A percentile compares a stretch with the other conserved stretches of the same genome.
Conservation (phyloP, 495 filamentous ascomycete genomes). For the Cryomyces minteri region DNA sequence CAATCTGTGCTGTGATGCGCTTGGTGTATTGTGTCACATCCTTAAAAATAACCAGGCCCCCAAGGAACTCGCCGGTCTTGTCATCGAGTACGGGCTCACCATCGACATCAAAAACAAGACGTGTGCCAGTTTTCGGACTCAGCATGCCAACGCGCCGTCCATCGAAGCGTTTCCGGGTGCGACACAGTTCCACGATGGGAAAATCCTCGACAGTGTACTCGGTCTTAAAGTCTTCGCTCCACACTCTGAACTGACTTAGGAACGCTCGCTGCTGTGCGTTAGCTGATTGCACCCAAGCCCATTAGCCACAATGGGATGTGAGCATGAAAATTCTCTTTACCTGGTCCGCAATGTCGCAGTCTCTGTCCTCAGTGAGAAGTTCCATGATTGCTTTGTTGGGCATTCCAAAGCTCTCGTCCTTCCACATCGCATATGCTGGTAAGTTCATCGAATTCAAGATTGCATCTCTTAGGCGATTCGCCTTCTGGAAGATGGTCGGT, state of each 20-base stretch:
- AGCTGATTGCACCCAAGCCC: slow-evolving; percentile 6
- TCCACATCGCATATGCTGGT: slow-evolving; percentile 54
- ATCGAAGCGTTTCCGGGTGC: slow-evolving; percentile 33
- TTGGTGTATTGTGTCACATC: slow-evolving; percentile 46
- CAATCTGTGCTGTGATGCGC: slow-evolving; percentile 38
- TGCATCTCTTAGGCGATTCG: slow-evolving; percentile 49
- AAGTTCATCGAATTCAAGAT: slow-evolving; percentile 47
- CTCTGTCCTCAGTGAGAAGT: slow-evolving; percentile 27
- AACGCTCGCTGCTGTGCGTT: slow-evolving; percentile 32
- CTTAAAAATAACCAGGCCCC: slow-evolving; percentile 41
- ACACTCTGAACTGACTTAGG: slow-evolving; percentile 33
- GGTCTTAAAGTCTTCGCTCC: slow-evolving; percentile 41
- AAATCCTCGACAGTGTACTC: slow-evolving; percentile 34
- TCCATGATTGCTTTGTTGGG: slow-evolving; percentile 41
- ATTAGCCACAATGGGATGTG: too few relatives aligned
- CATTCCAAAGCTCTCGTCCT: slow-evolving; percentile 44
- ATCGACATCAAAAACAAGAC: slow-evolving; percentile 34
- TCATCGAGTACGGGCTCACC: slow-evolving; percentile 41
- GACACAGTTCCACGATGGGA: slow-evolving; percentile 38
- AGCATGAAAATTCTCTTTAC: too few relatives aligned
- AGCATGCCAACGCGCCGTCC: slow-evolving; percentile 39
- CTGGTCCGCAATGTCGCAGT: slow-evolving; percentile 17
- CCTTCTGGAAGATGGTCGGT: slow-evolving; percentile 43
- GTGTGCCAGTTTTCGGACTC: slow-evolving; percentile 24
- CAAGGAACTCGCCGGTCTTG: slow-evolving; percentile 44